Percentiles rank a stretch among this genome's conserved stretches.
Evolutionary conservation across 352 stramenopile species (phyloP).

Genomic region (Globisporangium iwayamae): DNA sequence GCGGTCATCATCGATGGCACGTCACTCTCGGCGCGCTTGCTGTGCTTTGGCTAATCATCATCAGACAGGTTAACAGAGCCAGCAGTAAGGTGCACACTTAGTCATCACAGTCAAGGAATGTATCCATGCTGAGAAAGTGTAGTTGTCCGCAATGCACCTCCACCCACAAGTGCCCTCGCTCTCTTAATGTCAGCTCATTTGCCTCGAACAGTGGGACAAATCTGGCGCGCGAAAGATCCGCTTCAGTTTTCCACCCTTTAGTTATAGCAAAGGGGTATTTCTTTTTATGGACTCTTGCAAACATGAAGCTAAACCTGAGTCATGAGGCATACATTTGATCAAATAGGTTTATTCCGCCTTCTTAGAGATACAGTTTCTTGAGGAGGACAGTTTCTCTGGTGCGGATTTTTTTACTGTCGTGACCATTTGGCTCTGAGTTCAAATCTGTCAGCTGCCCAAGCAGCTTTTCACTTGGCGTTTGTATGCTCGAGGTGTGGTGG

Average conservation of each 20-base stretch:
- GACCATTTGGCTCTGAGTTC: too few relatives aligned
- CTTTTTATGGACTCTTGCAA: not conserved
- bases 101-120: not conserved
- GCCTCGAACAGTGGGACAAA: not conserved
- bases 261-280: not conserved
- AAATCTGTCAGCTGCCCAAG: not conserved
- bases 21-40: too few relatives aligned
- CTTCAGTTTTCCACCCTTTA: not conserved
- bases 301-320: not conserved
- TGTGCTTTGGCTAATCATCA: not conserved
- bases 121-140: not conserved
- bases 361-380: too few relatives aligned
- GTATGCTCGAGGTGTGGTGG: not conserved
- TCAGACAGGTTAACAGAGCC: not conserved
- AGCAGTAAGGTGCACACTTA: not conserved
- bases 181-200: not conserved
- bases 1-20: too few relatives aligned
- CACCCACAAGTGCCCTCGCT: too few relatives aligned
- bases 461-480: not conserved
- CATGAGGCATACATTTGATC: not conserved
- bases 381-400: too few relatives aligned
- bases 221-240: not conserved
- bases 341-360: too few relatives aligned
- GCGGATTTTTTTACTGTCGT: too few relatives aligned
- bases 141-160: not conserved